Conservation (phyloP, 495 filamentous ascomycete genomes). For the Aspergillus saccharolyticus region DNA sequence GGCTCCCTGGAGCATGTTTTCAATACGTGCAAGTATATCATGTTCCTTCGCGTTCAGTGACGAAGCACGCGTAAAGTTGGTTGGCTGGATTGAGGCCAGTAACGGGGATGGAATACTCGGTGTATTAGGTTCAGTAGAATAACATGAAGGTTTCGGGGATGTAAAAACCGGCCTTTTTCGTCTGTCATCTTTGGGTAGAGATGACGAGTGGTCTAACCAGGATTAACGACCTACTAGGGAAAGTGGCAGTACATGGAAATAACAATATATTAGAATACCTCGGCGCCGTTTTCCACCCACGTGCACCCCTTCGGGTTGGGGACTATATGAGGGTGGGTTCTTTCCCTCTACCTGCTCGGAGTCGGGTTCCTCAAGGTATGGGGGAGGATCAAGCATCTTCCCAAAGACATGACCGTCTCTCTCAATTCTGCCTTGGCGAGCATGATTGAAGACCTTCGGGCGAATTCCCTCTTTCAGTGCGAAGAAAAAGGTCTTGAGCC, state of each 20-base stretch:
- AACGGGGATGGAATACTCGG: slow-evolving; percentile 18
- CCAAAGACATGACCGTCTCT: slow-evolving; percentile 16
- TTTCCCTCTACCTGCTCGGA: slow-evolving; percentile 14
- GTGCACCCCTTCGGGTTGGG: slow-evolving; percentile 4
- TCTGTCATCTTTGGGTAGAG: slow-evolving; percentile 14
- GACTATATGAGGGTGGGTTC: slow-evolving; percentile 13
- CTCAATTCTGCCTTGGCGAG: slow-evolving; percentile 15
- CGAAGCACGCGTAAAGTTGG: slow-evolving; percentile 16
- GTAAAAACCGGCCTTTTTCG: slow-evolving; percentile 15
- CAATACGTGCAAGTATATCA: slow-evolving; percentile 14
- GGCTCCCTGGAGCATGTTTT: slow-evolving; percentile 10
- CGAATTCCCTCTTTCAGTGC: slow-evolving; percentile 13
- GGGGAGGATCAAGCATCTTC: slow-evolving; percentile 14
- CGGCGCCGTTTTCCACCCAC: slow-evolving; percentile 16
- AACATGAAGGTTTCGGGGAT: slow-evolving; percentile 13
- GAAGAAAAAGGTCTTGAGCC: slow-evolving; percentile 12
- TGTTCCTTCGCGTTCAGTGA: slow-evolving; percentile 9
- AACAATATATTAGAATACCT: slow-evolving; percentile 15
- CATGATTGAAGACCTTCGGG: slow-evolving; percentile 11
- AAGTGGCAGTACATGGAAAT: slow-evolving; percentile 12
- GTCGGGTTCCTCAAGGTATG: background rate
- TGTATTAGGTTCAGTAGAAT: slow-evolving; percentile 19
- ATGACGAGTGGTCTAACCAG: slow-evolving; percentile 13
- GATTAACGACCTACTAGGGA: slow-evolving; percentile 16
- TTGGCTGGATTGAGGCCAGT: slow-evolving; percentile 15